Evolutionary conservation across 1,284 basidiomycete species (phyloP).

Genomic region (Fomitopsis pinicola): DNA sequence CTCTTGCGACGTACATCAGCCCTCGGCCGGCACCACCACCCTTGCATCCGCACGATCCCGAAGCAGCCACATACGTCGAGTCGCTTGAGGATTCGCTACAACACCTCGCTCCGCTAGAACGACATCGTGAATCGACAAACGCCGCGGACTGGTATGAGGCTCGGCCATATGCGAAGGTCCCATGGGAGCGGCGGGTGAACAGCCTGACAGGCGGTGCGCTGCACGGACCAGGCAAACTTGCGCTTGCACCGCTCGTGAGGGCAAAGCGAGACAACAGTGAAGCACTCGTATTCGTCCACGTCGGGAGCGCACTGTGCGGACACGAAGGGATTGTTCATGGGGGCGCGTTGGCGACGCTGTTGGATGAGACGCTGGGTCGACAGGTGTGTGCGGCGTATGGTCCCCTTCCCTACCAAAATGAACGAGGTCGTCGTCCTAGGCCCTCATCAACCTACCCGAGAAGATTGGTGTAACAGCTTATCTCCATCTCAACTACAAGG

Average conservation of each 20-base stretch:
- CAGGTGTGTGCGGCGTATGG: conserved; percentile 50
- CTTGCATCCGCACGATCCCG: conserved; percentile 54
- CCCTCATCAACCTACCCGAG: conserved; percentile 79
- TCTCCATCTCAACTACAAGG: conserved; percentile 70
- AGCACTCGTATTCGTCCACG: conserved; percentile 68
- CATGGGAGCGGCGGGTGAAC: conserved; percentile 70
- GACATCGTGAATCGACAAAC: conserved; percentile 44
- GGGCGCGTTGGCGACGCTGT: conserved; percentile 84
- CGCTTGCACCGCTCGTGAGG: conserved; percentile 72
- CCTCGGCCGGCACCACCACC: conserved; percentile 73
- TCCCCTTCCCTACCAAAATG: neutral
- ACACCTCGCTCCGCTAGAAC: conserved; percentile 54
- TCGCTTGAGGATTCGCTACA: conserved; percentile 70
- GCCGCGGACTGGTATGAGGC: conserved; percentile 68
- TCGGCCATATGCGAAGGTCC: conserved; percentile 70
- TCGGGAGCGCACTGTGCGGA: conserved; percentile 85
- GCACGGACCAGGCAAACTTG: conserved; percentile 81
- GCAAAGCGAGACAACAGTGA: conserved; percentile 75
- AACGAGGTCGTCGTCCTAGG: conserved; percentile 38
- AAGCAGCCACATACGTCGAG: conserved; percentile 56
- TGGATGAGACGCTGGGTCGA: conserved; percentile 85
- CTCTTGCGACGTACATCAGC: conserved; percentile 57
- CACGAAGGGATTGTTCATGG: conserved; percentile 96
- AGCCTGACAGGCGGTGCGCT: conserved; percentile 83
- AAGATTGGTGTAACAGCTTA: conserved; percentile 93